Base-by-base conservation (phyloP, 257 asterid species). In the Ligustrum vulgare region DNA sequence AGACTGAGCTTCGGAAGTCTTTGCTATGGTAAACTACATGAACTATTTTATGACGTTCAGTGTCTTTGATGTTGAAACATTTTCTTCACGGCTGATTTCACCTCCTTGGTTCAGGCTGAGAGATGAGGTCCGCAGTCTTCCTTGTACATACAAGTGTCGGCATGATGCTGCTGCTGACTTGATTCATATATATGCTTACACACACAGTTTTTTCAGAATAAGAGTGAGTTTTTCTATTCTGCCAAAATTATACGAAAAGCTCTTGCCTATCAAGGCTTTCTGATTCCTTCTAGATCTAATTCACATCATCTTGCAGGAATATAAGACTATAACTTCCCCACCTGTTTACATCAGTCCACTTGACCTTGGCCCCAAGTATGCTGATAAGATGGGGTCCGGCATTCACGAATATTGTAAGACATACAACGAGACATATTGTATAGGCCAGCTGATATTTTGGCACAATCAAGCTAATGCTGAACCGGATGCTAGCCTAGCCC, bases 161-260 rank as follows among this genome's bases (percentile, higher is more conserved):
- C 91, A 93, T 63, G 99, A 95, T 84, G 99, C 99, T 64, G 98
- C 97, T 81, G 98, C 99, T 82, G 99, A 95, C 90, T 86, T 95
- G 90, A 90, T 95, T 79, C 98, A 95, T 79, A 67, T 90, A 84
- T 90, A 89, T 80, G 99, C 99, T 83, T 79, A 91, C 85, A 95
- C 99, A 45, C 91, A 95, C 81, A 85, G 75, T 66, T 88, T 91
- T 80, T 85, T 93, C 81, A 88, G 85, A 85, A 82, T 93, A 73
- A 83, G 89, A 83, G 99, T 95, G 83, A 79, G 96, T 87, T 41
- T 70, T 35, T 74, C 47, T 36, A 49, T 67, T 35, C 2, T 56
- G 62, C 73, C 69, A 73, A 35, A 66, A n/a, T 36, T 67, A 28
- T 20, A 54, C 49, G 56, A 49, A 54, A 23, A 33, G 47, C 56